Base-by-base conservation (phyloP, 164 flowering plant species). In the Vitis cinerea region DNA sequence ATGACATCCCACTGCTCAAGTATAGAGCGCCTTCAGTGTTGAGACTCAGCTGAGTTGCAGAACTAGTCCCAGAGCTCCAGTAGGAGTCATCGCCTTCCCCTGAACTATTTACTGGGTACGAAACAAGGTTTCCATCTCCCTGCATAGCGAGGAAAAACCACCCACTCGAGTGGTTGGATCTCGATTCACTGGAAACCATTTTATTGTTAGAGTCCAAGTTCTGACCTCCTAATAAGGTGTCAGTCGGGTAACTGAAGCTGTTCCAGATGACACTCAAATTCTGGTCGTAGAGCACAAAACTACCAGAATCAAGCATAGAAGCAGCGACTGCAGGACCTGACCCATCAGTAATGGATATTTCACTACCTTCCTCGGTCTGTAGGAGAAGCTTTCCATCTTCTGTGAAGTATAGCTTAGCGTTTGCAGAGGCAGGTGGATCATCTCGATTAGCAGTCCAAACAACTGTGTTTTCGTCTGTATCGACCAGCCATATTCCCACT, bases 391-490 rank as follows among this genome's bases (percentile, higher is more conserved):
- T 37, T 4, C 65, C 50, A 4, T 62, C 19, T 14, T 8, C 17
- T 15, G 52, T 62, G 14, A 62, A 16, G 19, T 15, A 4, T 15
- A 62, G 50, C 15, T 6, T 47, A 62, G 65, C 50, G 14, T 62
- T 62, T 37, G 51, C 37, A 8, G 65, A 37, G 51, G 30, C 53
- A 0, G 66, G 66, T 8, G 66, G 66, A 27, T 63, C 14, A n/a
- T 48, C 53, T n/a, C 66, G 54, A n/a, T 49, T 55, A 2, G 68
- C 59, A 1, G 59, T 65, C 68, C 68, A 65, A 23, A 65, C 68
- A 29, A 65, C 48, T 6, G 68, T 65, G 12, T 16, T 16, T 2
- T 52, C 4, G 13, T 58, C 47, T 6, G 11, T 53, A 9, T n/a
- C 48, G 1, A 29, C 48, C 59, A 52, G 17, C 68, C 68, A 65